These are phyloP conservation scores for Akanthomyces muscarius DNA, from an alignment of 2,329 filamentous ascomycete genomes.

Conservation along the genomic window DNA sequence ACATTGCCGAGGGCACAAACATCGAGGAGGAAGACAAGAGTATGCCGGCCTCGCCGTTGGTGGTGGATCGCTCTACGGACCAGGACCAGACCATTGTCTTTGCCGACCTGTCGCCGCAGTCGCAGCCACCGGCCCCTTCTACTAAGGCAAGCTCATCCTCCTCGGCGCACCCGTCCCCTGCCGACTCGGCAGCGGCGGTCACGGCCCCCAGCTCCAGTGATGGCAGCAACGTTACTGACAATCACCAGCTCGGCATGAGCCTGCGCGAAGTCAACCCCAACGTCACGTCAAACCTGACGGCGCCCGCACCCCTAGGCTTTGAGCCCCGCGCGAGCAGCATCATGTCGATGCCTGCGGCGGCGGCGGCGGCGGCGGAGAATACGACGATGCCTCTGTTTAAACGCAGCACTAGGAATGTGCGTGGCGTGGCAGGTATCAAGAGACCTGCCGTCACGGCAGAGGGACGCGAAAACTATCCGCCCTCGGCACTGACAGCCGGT, in stretches of 20 bases:
- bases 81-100: slow-evolving; percentile 40
- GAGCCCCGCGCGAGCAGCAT: slow-evolving; percentile 43
- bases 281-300: slow-evolving; percentile 39
- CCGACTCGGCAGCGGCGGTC: slow-evolving; percentile 6
- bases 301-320: slow-evolving; percentile 32
- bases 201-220: slow-evolving; percentile 16
- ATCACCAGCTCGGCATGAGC: slow-evolving; percentile 38
- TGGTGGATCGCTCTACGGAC: slow-evolving; percentile 28
- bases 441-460: slow-evolving; percentile 35
- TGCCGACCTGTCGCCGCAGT: slow-evolving; percentile 31
- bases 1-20: slow-evolving; percentile 41
- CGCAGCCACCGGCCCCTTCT: not conserved
- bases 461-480: slow-evolving; percentile 50
- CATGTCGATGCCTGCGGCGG: slow-evolving; percentile 32
- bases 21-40: slow-evolving; percentile 23
- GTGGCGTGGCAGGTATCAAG: slow-evolving; percentile 31
- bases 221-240: slow-evolving; percentile 26
- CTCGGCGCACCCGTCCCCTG: slow-evolving; percentile 22
- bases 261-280: slow-evolving; percentile 56
- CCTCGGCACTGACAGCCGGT: slow-evolving; percentile 21
- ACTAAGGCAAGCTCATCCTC: slow-evolving; percentile 15
- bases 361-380: slow-evolving; percentile 29
- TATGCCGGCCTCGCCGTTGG: slow-evolving; percentile 20
- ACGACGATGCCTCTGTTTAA: slow-evolving; percentile 45
- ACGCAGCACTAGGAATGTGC: slow-evolving; percentile 34